Conservation (phyloP, 257 asterid species). For the Solanum peruvianum region DNA sequence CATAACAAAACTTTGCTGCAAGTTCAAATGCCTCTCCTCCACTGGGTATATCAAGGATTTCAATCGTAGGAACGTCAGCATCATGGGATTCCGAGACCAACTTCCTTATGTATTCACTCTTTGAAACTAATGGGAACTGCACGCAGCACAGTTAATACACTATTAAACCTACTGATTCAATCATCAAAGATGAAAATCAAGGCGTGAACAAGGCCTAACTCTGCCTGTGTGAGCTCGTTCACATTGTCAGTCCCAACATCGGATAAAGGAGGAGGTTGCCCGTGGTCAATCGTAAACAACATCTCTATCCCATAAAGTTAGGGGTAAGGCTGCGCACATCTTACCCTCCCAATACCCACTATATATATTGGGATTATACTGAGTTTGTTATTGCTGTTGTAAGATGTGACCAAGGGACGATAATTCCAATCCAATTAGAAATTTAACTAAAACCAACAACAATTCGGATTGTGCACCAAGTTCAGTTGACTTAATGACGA, state of each 20-base stretch:
- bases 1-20: constrained; percentile 76
- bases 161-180: neutral
- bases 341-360: neutral
- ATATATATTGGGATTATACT: neutral
- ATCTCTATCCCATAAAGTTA: neutral
- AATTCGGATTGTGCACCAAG: no score
- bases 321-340: neutral
- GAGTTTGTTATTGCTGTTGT: neutral
- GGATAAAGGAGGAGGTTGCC: neutral
- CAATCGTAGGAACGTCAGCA: constrained; percentile 28
- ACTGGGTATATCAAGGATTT: constrained; percentile 62
- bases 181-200: neutral
- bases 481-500: neutral
- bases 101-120: constrained; percentile 63
- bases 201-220: neutral
- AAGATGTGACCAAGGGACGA: neutral
- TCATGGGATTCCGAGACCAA: constrained; percentile 39
- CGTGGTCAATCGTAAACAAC: neutral
- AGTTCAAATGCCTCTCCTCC: constrained; percentile 77
- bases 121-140: constrained; percentile 81
- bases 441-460: neutral
- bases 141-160: neutral
- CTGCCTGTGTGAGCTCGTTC: neutral
- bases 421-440: neutral
- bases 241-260: neutral